Evolutionary conservation across 2,329 filamentous ascomycete species (phyloP).

Genomic region (Coniochaeta sp.): DNA sequence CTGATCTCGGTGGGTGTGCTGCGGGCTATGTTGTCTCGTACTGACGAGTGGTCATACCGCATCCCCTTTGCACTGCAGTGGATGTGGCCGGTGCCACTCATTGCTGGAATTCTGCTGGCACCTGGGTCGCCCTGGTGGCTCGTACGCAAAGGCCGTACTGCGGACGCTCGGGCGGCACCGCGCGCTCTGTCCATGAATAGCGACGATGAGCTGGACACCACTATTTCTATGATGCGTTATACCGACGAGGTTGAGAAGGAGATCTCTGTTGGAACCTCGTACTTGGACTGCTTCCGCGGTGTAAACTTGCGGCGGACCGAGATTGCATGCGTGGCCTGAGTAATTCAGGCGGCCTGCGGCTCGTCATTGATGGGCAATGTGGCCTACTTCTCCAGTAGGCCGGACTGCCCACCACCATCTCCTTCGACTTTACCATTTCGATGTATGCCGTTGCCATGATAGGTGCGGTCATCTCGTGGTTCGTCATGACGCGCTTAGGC

Average conservation of each 20-base stretch:
- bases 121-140: constrained; percentile 38
- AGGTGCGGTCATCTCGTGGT: constrained; percentile 39
- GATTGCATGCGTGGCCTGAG: constrained; percentile 32
- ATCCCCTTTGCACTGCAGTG: constrained; percentile 31
- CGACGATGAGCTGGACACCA: constrained; percentile 28
- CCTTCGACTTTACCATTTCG: constrained; percentile 18
- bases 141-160: constrained; percentile 25
- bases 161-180: constrained; percentile 28
- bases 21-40: constrained; percentile 23
- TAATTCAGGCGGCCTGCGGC: constrained; percentile 32
- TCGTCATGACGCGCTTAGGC: constrained; percentile 32
- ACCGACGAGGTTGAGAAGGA: constrained; percentile 42
- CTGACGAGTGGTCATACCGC: constrained; percentile 27
- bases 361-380: constrained; percentile 25
- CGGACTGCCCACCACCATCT: constrained; percentile 25
- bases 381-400: constrained; percentile 34
- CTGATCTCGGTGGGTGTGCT: constrained; percentile 30
- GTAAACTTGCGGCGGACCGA: constrained; percentile 37
- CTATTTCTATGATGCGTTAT: constrained; percentile 41
- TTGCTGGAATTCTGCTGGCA: constrained; percentile 26
- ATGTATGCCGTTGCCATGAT: constrained; percentile 35
- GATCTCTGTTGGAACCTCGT: constrained; percentile 29
- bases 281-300: constrained; percentile 40
- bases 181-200: constrained; percentile 28
- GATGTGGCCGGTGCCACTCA: constrained; percentile 31